A percentile compares a stretch with the other conserved stretches of the same genome.
These are phyloP conservation scores for Pistacia vera DNA, from an alignment of 345 rosid species.

Conservation along the genomic window DNA sequence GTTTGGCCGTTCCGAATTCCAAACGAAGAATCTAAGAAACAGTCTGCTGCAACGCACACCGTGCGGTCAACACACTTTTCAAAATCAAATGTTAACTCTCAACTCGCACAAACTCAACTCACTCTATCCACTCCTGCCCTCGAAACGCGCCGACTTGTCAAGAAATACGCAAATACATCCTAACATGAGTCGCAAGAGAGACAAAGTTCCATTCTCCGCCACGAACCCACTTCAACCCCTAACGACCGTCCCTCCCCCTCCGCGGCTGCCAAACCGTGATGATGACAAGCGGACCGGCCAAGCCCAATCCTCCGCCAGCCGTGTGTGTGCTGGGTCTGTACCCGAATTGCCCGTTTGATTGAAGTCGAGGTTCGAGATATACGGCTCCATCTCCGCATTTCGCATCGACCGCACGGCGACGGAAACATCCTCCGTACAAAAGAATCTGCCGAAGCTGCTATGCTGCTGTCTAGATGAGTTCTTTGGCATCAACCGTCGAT, in stretches of 20 bases:
- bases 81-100: no score
- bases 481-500: constrained; percentile 64
- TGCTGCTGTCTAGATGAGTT: constrained; percentile 72
- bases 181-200: constrained; percentile 60
- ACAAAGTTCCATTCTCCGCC: constrained; percentile 50
- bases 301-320: constrained; percentile 65
- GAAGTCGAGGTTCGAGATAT: constrained; percentile 91
- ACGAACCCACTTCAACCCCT: constrained; percentile 31
- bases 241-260: constrained; percentile 67
- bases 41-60: no score
- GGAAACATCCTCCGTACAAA: constrained; percentile 67
- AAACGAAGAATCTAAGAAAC: no score
- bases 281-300: constrained; percentile 40
- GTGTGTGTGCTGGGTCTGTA: constrained; percentile 61
- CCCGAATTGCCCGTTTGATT: constrained; percentile 70
- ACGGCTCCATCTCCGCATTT: constrained; percentile 83
- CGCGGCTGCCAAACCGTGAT: constrained; percentile 15
- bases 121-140: neutral
- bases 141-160: neutral
- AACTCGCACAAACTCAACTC: no score
- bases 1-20: no score
- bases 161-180: neutral
- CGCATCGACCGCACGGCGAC: constrained; percentile 66
- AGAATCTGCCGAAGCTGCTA: constrained; percentile 81
- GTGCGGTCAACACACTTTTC: no score